These are phyloP conservation scores for maize (Zea mays) DNA, from an alignment of 176 grass and related monocot genomes.

Conservation along the genomic window DNA sequence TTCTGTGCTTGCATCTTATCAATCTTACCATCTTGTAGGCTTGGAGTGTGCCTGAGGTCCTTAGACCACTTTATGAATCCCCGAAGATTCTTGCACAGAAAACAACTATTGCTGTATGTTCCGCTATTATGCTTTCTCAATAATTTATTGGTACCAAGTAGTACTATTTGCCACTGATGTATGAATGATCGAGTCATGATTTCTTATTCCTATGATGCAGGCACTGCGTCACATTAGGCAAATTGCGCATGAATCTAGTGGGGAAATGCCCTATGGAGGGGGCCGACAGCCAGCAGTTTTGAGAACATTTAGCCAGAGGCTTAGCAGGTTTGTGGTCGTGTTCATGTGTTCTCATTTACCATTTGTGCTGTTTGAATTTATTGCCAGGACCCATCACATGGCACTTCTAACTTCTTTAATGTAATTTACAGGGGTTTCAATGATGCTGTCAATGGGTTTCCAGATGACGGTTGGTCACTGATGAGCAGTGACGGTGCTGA, in stretches of 20 bases:
- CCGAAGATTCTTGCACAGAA: slow-evolving; percentile 95
- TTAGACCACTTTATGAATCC: slow-evolving; percentile 94
- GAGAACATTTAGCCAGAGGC: slow-evolving; percentile 86
- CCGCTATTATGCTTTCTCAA: neutral
- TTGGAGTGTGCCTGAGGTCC: slow-evolving; percentile 95
- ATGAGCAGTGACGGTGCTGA: slow-evolving; percentile 79
- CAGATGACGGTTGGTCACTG: slow-evolving; percentile 88
- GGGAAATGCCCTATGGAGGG: slow-evolving; percentile 73
- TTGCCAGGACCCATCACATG: neutral
- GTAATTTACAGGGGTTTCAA: slow-evolving; percentile 82
- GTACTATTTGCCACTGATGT: neutral
- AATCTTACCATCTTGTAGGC: slow-evolving; percentile 46
- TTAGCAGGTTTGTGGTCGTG: slow-evolving; percentile 73
- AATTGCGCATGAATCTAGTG: slow-evolving; percentile 77
- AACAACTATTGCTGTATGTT: slow-evolving; percentile 83
- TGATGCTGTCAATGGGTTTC: slow-evolving; percentile 90
- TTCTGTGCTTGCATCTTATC: slow-evolving; percentile 26
- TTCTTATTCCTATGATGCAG: slow-evolving; percentile 29
- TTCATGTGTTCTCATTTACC: neutral
- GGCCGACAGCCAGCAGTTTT: slow-evolving; percentile 83
- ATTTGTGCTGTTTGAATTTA: neutral
- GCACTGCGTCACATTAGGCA: slow-evolving; percentile 91
- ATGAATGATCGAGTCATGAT: slow-evolving; percentile 1
- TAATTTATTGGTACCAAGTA: neutral
- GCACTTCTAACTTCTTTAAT: neutral